Base-by-base conservation (phyloP, 2,329 filamentous ascomycete genomes). In the Colletotrichum incanum region DNA sequence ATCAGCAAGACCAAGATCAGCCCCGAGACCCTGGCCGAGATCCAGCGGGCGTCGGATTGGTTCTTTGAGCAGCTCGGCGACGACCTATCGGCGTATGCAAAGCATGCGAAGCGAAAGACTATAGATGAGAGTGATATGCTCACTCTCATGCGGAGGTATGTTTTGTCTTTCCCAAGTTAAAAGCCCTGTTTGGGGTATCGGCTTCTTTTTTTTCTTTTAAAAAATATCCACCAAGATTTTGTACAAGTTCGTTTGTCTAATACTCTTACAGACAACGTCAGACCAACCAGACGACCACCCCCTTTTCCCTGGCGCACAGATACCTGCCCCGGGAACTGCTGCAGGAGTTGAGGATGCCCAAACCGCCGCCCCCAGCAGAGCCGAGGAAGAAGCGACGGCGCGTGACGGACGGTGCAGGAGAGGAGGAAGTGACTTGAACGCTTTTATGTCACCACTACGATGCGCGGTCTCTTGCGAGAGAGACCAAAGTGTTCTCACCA, bases 1-100 rank as follows among this genome's bases (percentile, higher is more conserved):
- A 85, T 88, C 12, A 88, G 88, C 76, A 94, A 92, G 76, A 85
- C 89, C 6, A 93, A 92, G 75, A 89, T 97, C 58, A 91, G 88
- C 69, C 90, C 93, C 56, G 93, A 96, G 63, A 92, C 93, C 1
- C 84, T 97, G 47, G 88, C 89, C 39, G 92, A 92, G 5, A 90
- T 98, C 65, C 91, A 92, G 77, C 92, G 94, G 79, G 94, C 94
- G 0, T 93, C 93, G 3, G 94, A 97, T 73, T 96, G 94, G 93
- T 98, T 95, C 81, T 97, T 98, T 80, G 94, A 97, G 82, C 95
- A 98, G 81, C 85, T 93, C 2, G 91, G 93, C 59, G 93, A 95
- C 72, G 94, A 97, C 78, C 83, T 98, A 66, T 89, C 90, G 16
- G 92, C 91, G 2, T 98, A 95, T 80, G 93, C 95, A 23, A 87